These are phyloP conservation scores for Cercis canadensis DNA, from an alignment of 306 rosid species.

Conservation along the genomic window DNA sequence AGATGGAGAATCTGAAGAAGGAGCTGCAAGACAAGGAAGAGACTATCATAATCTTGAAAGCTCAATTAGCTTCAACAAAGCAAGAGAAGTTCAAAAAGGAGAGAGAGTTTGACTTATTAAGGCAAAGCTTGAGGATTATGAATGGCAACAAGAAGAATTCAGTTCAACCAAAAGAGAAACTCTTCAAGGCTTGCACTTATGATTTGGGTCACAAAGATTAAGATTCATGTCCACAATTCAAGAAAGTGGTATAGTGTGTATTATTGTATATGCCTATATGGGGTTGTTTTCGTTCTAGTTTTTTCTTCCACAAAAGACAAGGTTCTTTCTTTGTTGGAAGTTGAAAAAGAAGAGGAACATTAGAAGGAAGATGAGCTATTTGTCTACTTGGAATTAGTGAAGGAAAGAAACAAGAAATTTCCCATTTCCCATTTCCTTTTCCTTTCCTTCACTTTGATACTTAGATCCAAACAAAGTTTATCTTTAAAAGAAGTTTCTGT, in stretches of 20 bases:
- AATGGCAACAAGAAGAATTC: conserved; percentile 56
- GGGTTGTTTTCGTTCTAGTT: conserved; percentile 2
- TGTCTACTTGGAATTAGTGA: conserved; percentile 16
- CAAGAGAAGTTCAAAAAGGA: conserved; percentile 63
- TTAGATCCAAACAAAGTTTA: conserved; percentile 35
- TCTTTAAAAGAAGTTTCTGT: conserved; percentile 5
- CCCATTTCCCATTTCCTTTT: neutral
- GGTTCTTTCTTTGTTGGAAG: conserved; percentile 5
- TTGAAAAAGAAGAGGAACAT: conserved; percentile 2
- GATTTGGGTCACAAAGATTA: conserved; percentile 3
- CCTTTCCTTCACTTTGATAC: conserved; percentile 25
- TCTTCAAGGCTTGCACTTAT: neutral
- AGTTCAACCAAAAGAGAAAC: conserved; percentile 45
- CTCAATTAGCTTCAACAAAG: conserved; percentile 57
- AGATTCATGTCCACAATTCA: conserved; percentile 18
- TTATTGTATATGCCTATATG: conserved; percentile 13
- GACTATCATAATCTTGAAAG: conserved; percentile 51
- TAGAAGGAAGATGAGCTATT: conserved; percentile 22
- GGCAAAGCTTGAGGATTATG: conserved; percentile 89
- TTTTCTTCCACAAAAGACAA: conserved; percentile 7
- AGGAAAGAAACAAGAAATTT: conserved; percentile 30
- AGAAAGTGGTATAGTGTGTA: conserved; percentile 19
- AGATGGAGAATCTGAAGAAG: conserved; percentile 64
- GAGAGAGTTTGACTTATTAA: conserved; percentile 80
- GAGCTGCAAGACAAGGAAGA: conserved; percentile 74